Percentiles rank a stretch among this genome's conserved stretches.
phyloP scores from a whole-genome alignment of 2,329 filamentous ascomycete genomes.

The Curvularia eragrostidis region DNA sequence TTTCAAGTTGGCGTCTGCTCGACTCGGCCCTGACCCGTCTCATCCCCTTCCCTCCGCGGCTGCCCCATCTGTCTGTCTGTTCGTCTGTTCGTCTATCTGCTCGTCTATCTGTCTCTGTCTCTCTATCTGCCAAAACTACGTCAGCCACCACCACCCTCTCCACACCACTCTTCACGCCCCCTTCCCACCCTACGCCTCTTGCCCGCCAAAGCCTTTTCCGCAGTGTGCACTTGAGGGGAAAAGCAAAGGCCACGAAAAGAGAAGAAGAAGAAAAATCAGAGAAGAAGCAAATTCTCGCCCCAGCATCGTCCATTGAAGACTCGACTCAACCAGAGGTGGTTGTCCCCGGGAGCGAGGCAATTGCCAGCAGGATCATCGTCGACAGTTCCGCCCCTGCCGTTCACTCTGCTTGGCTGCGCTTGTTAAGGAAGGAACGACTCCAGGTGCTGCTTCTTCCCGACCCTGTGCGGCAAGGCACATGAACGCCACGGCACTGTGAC shows the following conservation, averaged over 20 bases:
- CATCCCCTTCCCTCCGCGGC: not conserved
- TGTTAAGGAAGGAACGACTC: slow-evolving; percentile 25
- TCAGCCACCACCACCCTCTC: slow-evolving; percentile 26
- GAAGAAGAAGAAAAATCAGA: not conserved
- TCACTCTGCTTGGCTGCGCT: slow-evolving; percentile 20
- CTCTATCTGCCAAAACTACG: slow-evolving; percentile 31
- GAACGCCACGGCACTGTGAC: slow-evolving; percentile 22
- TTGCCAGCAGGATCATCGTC: not conserved
- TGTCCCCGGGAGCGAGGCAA: not conserved
- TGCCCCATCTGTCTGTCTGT: not conserved
- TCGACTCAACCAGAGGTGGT: not conserved
- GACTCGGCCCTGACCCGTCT: too few species aligned
- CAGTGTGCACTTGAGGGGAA: not conserved
- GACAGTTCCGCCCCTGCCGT: slow-evolving; percentile 9
- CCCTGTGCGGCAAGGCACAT: slow-evolving; percentile 41
- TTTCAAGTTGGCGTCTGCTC: too few species aligned
- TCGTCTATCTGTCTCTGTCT: slow-evolving; percentile 21
- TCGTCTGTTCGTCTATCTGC: too few species aligned
- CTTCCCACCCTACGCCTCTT: not conserved
- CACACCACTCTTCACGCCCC: slow-evolving; percentile 2
- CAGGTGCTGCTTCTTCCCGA: slow-evolving; percentile 17
- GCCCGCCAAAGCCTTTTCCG: not conserved
- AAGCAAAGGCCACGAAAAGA: not conserved
- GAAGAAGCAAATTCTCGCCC: not conserved
- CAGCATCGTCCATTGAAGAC: not conserved